phyloP scores from a whole-genome alignment of 1,284 basidiomycete species.

The Microbotryum silenes-acaulis region DNA sequence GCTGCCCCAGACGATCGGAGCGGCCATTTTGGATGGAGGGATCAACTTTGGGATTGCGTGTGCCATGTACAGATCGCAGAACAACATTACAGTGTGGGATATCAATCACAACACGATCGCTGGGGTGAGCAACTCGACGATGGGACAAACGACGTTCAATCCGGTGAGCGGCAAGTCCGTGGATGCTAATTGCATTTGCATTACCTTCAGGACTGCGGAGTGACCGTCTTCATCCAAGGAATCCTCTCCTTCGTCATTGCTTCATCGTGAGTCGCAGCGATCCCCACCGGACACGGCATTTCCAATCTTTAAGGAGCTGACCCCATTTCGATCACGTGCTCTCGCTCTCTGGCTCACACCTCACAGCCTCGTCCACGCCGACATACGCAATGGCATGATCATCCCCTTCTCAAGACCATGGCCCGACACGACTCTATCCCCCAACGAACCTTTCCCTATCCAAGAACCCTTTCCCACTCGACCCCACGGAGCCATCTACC shows the following conservation, averaged over 20 bases:
- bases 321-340: too few species aligned
- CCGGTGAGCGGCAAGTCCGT: not conserved
- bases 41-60: slow-evolving; percentile 36
- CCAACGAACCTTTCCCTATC: slow-evolving; percentile 8
- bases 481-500: slow-evolving; percentile 18
- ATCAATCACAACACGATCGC: slow-evolving; percentile 20
- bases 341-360: too few species aligned
- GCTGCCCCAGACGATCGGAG: slow-evolving; percentile 20
- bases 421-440: slow-evolving; percentile 30
- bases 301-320: too few species aligned
- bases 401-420: slow-evolving; percentile 33
- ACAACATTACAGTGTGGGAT: slow-evolving; percentile 27
- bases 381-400: slow-evolving; percentile 32
- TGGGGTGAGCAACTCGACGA: not conserved
- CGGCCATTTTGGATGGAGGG: slow-evolving; percentile 27
- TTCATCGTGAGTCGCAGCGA: not conserved
- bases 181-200: too few species aligned
- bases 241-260: slow-evolving; percentile 36
- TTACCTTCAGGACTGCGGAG: slow-evolving; percentile 28
- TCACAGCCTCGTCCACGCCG: slow-evolving; percentile 33
- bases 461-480: slow-evolving; percentile 13
- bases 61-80: slow-evolving; percentile 25
- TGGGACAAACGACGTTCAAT: not conserved
- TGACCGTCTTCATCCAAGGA: slow-evolving; percentile 36
- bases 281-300: too few species aligned